A percentile compares a stretch with the other conserved stretches of the same genome.
Conservation (phyloP, 2,329 filamentous ascomycete genomes). For the Venturia pyrina region DNA sequence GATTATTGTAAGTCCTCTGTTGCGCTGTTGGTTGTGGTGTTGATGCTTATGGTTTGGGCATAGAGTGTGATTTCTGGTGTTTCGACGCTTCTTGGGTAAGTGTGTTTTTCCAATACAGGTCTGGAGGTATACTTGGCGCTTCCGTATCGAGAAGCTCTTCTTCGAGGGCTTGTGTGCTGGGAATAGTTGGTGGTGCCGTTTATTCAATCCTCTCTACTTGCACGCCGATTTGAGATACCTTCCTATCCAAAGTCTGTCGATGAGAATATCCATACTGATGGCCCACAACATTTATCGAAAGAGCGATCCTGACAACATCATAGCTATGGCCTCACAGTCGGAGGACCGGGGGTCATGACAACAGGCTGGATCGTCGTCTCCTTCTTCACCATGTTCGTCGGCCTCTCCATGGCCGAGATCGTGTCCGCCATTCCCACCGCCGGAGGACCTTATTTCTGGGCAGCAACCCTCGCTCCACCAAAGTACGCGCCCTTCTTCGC, state of each 20-base stretch:
- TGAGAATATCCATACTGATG: too few relatives aligned
- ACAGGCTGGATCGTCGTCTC: slow-evolving; percentile 46
- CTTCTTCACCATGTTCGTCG: slow-evolving; percentile 46
- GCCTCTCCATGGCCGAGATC: slow-evolving; percentile 48
- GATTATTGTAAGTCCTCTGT: slow-evolving; percentile 38
- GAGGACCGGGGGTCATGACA: slow-evolving; percentile 46
- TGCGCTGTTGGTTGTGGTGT: neutral
- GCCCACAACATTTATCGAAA: neutral
- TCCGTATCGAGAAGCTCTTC: neutral
- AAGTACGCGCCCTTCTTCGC: slow-evolving; percentile 34
- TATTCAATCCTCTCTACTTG: neutral
- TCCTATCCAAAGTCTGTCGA: too few relatives aligned
- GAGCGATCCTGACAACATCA: neutral
- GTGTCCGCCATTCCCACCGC: slow-evolving; percentile 49
- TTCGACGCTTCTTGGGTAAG: slow-evolving; percentile 43
- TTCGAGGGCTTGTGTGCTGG: neutral
- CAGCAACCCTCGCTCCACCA: slow-evolving; percentile 45
- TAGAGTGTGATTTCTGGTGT: slow-evolving; percentile 48
- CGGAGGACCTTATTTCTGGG: slow-evolving; percentile 53
- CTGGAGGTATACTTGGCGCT: neutral
- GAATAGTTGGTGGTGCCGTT: neutral
- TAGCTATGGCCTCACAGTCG: slow-evolving; percentile 43
- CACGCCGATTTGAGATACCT: too few relatives aligned
- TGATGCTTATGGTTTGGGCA: slow-evolving; percentile 20
- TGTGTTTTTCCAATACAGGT: neutral